Evolutionary conservation across 2,329 filamentous ascomycete species (phyloP).

Genomic region (Rhexocercosporidium sp.): DNA sequence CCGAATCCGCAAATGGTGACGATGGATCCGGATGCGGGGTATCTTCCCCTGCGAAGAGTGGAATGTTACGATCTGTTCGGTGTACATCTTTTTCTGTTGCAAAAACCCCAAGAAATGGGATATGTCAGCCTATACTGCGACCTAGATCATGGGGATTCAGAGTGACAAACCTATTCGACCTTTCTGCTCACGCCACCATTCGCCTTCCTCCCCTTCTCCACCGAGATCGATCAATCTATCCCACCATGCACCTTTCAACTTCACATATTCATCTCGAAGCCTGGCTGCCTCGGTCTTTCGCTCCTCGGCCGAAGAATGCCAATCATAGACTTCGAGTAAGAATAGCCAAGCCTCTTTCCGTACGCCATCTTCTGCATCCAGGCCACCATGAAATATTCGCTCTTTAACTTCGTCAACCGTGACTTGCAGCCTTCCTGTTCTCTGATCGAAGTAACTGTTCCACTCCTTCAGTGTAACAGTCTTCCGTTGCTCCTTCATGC

Average conservation of each 20-base stretch:
- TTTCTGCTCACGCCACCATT: slow-evolving; percentile 97
- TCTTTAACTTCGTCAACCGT: slow-evolving; percentile 95
- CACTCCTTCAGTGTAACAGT: slow-evolving; percentile 84
- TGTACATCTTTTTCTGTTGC: slow-evolving; percentile 95
- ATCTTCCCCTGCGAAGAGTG: slow-evolving; percentile 96
- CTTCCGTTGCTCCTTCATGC: slow-evolving; percentile 77
- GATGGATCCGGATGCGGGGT: slow-evolving; percentile 95
- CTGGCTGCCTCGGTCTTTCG: slow-evolving; percentile 83
- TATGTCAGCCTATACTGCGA: slow-evolving; percentile 41
- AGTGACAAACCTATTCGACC: slow-evolving; percentile 80
- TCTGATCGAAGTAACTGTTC: slow-evolving; percentile 84
- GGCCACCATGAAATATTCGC: slow-evolving; percentile 92
- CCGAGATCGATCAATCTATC: slow-evolving; percentile 85
- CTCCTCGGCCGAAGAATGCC: slow-evolving; percentile 89
- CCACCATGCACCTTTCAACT: slow-evolving; percentile 96
- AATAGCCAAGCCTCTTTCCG: slow-evolving; percentile 98
- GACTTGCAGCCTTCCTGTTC: slow-evolving; percentile 74
- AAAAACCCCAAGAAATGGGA: slow-evolving; percentile 57
- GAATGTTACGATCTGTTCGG: slow-evolving; percentile 90
- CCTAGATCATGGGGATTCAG: slow-evolving; percentile 11
- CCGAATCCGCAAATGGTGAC: slow-evolving; percentile 89
- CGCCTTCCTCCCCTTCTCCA: slow-evolving; percentile 79
- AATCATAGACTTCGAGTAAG: slow-evolving; percentile 87
- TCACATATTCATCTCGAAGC: slow-evolving; percentile 89
- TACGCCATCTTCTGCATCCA: slow-evolving; percentile 87